A percentile compares a stretch with the other conserved stretches of the same genome.
phyloP scores from a whole-genome alignment of 2,329 filamentous ascomycete genomes.

The Curvularia lunata region DNA sequence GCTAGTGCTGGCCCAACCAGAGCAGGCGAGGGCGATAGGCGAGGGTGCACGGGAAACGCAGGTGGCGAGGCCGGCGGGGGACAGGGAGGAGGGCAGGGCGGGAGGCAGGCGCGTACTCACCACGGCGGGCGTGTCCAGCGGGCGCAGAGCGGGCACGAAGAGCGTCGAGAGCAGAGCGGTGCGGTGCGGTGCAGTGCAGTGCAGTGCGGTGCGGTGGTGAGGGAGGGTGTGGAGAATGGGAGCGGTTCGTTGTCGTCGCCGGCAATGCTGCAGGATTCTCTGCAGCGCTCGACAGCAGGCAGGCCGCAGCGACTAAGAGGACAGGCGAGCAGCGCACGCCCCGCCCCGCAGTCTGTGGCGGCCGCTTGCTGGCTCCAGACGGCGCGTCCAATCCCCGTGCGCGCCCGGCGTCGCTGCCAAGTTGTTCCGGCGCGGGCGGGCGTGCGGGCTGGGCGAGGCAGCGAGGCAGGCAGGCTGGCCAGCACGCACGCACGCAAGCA shows the following conservation, averaged over 20 bases:
- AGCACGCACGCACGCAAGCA: too few species aligned
- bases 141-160: too few species aligned
- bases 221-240: conserved; percentile 32
- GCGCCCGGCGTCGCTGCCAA: conserved; percentile 34
- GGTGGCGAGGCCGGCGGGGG: conserved; percentile 17
- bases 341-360: conserved; percentile 39
- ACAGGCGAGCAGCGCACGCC: conserved; percentile 47
- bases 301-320: conserved; percentile 51
- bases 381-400: conserved; percentile 39
- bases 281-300: conserved; percentile 48
- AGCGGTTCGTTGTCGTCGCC: conserved; percentile 41
- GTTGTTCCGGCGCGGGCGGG: conserved; percentile 21
- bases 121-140: too few species aligned
- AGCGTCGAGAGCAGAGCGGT: neutral
- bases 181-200: neutral
- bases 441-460: conserved; percentile 27
- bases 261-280: conserved; percentile 47
- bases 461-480: conserved; percentile 35
- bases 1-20: conserved; percentile 49
- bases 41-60: conserved; percentile 46
- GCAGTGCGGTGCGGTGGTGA: too few species aligned
- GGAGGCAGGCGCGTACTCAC: too few species aligned
- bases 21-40: conserved; percentile 45
- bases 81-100: too few species aligned
- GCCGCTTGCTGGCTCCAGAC: conserved; percentile 32